Base-by-base conservation (phyloP, 2,329 filamentous ascomycete genomes). In the Metarhizium guizhouense region DNA sequence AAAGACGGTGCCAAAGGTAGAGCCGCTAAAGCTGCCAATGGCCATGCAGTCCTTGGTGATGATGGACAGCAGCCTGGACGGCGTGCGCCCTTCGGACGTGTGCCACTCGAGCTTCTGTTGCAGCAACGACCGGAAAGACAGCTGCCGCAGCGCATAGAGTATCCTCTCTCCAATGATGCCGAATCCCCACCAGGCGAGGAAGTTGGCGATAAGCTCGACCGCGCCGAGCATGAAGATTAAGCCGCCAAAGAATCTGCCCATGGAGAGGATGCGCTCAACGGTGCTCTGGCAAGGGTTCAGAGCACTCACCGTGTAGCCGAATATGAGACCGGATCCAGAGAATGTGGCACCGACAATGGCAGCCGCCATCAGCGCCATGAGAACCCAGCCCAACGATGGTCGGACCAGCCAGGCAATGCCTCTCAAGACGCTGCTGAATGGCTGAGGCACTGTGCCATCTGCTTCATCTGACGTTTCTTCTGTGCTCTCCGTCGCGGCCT, bases 1-100 rank as follows among this genome's bases (percentile, higher is more conserved):
- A 54, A 87, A 79, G 13, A 86, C 67, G 0, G 82, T 85, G 8
- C 85, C 84, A 53, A 88, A 74, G 25, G 86, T 81, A 7, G 82
- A 84, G 11, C 85, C 85, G 55, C 80, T 84, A 54, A 89, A 73
- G 1, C 81, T 82, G 47, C 78, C 80, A 30, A 89, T 67, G 0
- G 82, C 76, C 48, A 79, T 82, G 1, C 81, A 78, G 60, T 88
- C 86, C 54, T 77, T 81, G 11, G 83, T 87, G 57, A 89, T 85
- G 60, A 16, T 16, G n/a, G 13, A 14, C 82, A 79, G 0, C 79
- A 80, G 2, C 87, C 73, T 6, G 89, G 72, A 18, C 0, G 85
- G 82, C 3, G 76, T 82, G 25, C 25, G 25, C 25, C 25, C 25
- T 25, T 25, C 25, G 4, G 25, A 25, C 25, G 25, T 25, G 25